Base-by-base conservation (phyloP, 305 asterid species). In the Fraxinus dipetala region DNA sequence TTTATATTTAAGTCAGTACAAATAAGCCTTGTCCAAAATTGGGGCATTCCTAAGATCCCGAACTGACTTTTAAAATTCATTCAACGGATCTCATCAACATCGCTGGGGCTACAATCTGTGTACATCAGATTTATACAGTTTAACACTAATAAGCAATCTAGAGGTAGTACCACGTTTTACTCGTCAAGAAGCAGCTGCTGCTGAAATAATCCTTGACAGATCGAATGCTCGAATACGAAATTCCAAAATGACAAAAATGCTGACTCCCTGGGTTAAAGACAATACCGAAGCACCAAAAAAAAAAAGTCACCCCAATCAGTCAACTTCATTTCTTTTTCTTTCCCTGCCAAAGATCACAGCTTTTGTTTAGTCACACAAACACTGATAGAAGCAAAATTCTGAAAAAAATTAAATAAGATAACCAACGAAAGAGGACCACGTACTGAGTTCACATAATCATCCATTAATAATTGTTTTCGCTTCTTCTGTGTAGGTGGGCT, bases 391-490 rank as follows among this genome's bases (percentile, higher is more conserved):
- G 61, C 20, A 16, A 28, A 84, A 72, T 54, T 51, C 1, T 14
- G 24, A 36, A 35, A 43, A 6, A 61, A 10, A 2, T 28, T 81
- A 30, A 65, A 16, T 22, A 26, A 56, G 26, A 1, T 32, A 6
- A 72, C 45, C 26, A 32, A 26, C 35, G 30, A 67, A 70, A 32
- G 22, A 61, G 13, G 78, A 56, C 63, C 24, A 81, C 92, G 77
- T 88, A 95, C 98, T 85, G 96, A 89, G 91, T 83, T 89, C 76
- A 92, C 87, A 61, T 89, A 93, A 83, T 96, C 98, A 63, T 96
- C 98, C 98, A 96, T 92, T 32, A 72, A 81, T 56, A 79, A 82
- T 48, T 96, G 98, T 88, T 91, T 93, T 79, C 96, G 95, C 83
- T 93, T 96, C 89, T 96, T 94, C 83, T 82, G 74, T 9, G 80